phyloP scores from a whole-genome alignment of 2,329 filamentous ascomycete genomes.

The Fulvia fulva region DNA sequence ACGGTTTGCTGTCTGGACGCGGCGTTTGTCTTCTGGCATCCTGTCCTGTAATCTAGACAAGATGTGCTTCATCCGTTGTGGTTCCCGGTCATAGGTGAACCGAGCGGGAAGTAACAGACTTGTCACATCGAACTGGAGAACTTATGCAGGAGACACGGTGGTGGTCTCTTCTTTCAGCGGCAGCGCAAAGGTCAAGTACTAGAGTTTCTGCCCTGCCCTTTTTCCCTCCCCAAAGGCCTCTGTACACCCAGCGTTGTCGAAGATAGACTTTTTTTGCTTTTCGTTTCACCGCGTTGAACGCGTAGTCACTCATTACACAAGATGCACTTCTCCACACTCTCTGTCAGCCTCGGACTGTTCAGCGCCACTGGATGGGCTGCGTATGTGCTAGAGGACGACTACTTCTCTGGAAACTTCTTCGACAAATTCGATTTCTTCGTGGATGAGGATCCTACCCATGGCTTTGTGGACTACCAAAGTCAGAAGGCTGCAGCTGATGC shows the following conservation, averaged over 20 bases:
- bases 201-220: neutral
- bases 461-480: conserved; percentile 68
- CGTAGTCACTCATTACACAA: conserved; percentile 15
- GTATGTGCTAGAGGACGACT: conserved; percentile 46
- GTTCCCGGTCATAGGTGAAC: neutral
- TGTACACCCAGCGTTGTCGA: neutral
- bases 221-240: neutral
- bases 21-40: neutral
- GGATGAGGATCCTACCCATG: conserved; percentile 64
- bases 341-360: conserved; percentile 19
- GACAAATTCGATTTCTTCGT: conserved; percentile 52
- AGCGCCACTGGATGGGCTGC: conserved; percentile 27
- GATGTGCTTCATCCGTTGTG: neutral
- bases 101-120: neutral
- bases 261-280: conserved; percentile 1
- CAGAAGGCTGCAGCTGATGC: conserved; percentile 48
- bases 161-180: neutral
- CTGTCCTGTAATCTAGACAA: neutral
- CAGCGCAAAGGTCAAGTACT: neutral
- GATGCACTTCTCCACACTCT: conserved; percentile 22
- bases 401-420: conserved; percentile 47
- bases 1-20: neutral
- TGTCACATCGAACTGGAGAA: neutral
- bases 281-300: conserved; percentile 7
- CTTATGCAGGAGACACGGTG: neutral